phyloP scores from a whole-genome alignment of 2,329 filamentous ascomycete species.

The Purpureocillium lavendulum region DNA sequence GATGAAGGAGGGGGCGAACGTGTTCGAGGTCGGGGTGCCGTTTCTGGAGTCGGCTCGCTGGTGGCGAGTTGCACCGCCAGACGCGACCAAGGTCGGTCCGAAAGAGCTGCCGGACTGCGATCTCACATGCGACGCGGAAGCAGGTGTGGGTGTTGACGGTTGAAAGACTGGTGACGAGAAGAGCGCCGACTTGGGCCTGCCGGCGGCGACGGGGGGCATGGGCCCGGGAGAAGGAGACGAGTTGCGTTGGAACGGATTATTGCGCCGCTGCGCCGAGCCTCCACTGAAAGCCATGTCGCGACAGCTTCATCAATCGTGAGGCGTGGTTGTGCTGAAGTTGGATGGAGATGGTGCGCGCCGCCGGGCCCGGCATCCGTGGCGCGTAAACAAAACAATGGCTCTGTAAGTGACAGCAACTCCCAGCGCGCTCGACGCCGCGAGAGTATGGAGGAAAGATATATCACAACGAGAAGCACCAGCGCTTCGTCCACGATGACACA shows the following conservation, averaged over 20 bases:
- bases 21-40: slow-evolving; percentile 58
- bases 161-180: slow-evolving; percentile 52
- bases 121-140: slow-evolving; percentile 50
- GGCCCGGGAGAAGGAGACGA: slow-evolving; percentile 58
- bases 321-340: background rate
- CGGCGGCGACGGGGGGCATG: slow-evolving; percentile 19
- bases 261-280: slow-evolving; percentile 57
- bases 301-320: slow-evolving; percentile 11
- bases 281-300: slow-evolving; percentile 26
- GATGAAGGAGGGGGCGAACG: slow-evolving; percentile 95
- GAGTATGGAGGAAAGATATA: slow-evolving; percentile 4
- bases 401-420: background rate
- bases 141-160: slow-evolving; percentile 20
- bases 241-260: slow-evolving; percentile 70
- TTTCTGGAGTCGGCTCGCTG: slow-evolving; percentile 54
- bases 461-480: slow-evolving; percentile 14
- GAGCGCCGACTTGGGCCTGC: slow-evolving; percentile 68
- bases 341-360: background rate
- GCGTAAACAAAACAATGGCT: slow-evolving; percentile 15
- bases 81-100: slow-evolving; percentile 30
- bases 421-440: background rate
- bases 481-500: slow-evolving; percentile 11
- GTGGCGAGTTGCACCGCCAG: slow-evolving; percentile 27
- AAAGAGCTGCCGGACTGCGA: slow-evolving; percentile 58
- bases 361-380: slow-evolving; percentile 3